Evolutionary conservation across 805 yeast species (phyloP), one percentile per base, ranked within the genome.

Genomic region (Saturnispora gosingensis): DNA sequence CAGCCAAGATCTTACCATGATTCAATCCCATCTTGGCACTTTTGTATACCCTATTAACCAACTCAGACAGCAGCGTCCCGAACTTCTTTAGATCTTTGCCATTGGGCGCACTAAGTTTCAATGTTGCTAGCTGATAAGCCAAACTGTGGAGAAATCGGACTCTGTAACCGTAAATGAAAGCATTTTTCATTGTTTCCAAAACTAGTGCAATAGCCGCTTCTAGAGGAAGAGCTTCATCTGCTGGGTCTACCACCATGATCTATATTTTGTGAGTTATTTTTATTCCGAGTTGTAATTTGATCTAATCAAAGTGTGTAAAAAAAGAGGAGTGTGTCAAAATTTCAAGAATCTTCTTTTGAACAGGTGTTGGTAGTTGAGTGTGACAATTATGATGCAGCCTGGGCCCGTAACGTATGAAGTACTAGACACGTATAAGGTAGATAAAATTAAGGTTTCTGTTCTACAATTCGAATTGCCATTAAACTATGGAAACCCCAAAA

Each of bases 1-100:
- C 46, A 9, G 66, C 67, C 25, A 67, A 54, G 1, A 65, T 55
- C 43, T 65, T 64, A 7, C 69, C 71, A 53, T 67, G 71, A 27
- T 61, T 61, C 3, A 63, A 35, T 18, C 68, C 64, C 56, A 65
- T 48, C 20, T 51, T 52, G 3, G 62, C 53, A 45, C 63, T 55
- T 42, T 54, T 58, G 28, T 48, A 22, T 9, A 65, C 5, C 39
- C 61, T 63, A 7, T 43, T 20, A 9, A 54, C 20, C 1, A 61
- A 18, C 27, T 63, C 62, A 13, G 15, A 16, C n/a, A 49, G n/a
- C 18, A 49, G 4, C 2, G 2, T 6, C 3, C 25, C 32, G 13
- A 36, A 6, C 11, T 25, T 20, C 22, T 34, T 45, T 36, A 3
- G 45, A 15, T 13, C 50, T 13, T 25, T 25, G n/a, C 30, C 24